Base-by-base conservation (phyloP, 352 stramenopile species). In the Globisporangium carolinianum region DNA sequence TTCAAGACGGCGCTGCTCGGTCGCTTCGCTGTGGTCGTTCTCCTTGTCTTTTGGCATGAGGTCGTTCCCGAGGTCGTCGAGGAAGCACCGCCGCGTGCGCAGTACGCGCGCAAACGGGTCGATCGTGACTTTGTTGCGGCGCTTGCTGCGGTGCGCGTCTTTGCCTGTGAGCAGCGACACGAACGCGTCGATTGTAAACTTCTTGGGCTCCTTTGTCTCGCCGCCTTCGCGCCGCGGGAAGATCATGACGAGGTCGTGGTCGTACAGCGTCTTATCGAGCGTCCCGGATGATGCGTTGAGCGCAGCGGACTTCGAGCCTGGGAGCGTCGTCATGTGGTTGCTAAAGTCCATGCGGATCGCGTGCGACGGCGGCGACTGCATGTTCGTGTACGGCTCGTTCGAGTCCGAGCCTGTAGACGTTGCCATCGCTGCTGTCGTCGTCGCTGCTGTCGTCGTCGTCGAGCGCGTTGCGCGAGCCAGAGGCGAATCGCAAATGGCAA, bases 221-320 rank as follows among this genome's bases (percentile, higher is more conserved):
- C 77, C 83, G 43, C 77, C 79, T 32, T 83, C 61, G 47, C 79
- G 80, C 5, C 71, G 69, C 11, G 80, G 71, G 56, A 93, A 93
- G 63, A 91, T 82, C 78, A 93, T 82, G 55, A 93, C 83, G 51
- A 93, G 65, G 60, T 92, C 83, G 58, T 85, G 66, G 55, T 83
- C 83, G 73, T 89, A 89, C 58, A 90, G 48, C 56, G 67, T 72
- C 63, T 80, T 84, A 38, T 80, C 72, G 32, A 60, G 74, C 32
- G 50, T 54, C 63, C 58, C 6, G 24, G 24, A 32, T 32, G 24
- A 32, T 32, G 24, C 24, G 2, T 32, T 32, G 24, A 32, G 24
- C 24, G 24, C 24, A 3, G 24, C 24, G 24, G 24, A 32, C 5
- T 43, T 43, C 57, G 32, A 12, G 51, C 15, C n/a, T 14, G 37